These are phyloP conservation scores for Abrus pulchellus DNA, from an alignment of 306 rosid genomes.

Conservation along the genomic window DNA sequence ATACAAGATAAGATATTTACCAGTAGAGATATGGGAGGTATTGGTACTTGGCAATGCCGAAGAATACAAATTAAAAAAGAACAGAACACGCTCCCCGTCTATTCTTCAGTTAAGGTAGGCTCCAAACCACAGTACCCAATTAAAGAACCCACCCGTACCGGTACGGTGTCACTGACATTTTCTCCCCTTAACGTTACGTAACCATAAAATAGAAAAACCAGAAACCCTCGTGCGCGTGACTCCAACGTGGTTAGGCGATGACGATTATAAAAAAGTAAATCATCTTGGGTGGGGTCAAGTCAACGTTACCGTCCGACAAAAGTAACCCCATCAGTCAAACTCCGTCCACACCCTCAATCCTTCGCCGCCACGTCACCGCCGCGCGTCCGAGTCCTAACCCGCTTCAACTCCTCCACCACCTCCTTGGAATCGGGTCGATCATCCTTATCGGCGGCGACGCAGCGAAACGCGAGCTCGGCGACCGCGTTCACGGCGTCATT, in stretches of 20 bases:
- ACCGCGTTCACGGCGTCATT: slow-evolving; percentile 61
- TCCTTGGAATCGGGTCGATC: slow-evolving; percentile 91
- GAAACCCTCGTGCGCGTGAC: slow-evolving; percentile 48
- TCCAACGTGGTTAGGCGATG: slow-evolving; percentile 6
- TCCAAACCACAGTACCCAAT: not conserved
- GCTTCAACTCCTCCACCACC: slow-evolving; percentile 79
- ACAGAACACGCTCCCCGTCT: not conserved
- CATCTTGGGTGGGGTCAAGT: slow-evolving; percentile 25
- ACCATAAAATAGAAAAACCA: not conserved
- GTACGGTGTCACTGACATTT: slow-evolving; percentile 49
- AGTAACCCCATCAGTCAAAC: slow-evolving; percentile 56
- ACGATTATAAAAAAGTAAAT: not conserved
- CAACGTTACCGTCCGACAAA: slow-evolving; percentile 44
- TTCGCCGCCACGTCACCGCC: slow-evolving; percentile 48
- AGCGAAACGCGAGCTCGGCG: slow-evolving; percentile 93
- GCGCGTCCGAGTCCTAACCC: slow-evolving; percentile 54
- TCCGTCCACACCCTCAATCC: slow-evolving; percentile 50
- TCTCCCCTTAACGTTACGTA: slow-evolving; percentile 27
- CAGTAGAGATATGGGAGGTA: not conserved
- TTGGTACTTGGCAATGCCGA: no score
- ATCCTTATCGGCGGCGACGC: slow-evolving; percentile 93
- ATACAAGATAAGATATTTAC: slow-evolving; percentile 33
- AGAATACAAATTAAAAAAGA: not conserved
- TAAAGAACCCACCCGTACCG: slow-evolving; percentile 13
- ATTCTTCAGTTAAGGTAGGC: slow-evolving; percentile 26